Conservation (phyloP, 2,329 filamentous ascomycete species). For the Penicillium sp. region DNA sequence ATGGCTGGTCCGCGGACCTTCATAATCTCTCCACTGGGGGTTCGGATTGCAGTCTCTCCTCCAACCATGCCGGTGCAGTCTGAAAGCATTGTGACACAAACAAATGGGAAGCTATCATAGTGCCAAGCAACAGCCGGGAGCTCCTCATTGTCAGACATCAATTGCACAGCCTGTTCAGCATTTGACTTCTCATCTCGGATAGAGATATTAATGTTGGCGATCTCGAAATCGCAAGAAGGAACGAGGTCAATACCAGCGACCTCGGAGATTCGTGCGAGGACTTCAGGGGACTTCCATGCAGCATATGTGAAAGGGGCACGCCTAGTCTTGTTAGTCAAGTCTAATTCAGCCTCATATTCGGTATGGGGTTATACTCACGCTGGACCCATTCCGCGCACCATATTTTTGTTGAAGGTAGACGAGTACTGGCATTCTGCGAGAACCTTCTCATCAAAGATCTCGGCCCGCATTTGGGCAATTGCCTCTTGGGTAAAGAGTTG, state of each 20-base stretch:
- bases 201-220: slow-evolving; percentile 61
- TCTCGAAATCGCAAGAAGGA: slow-evolving; percentile 59
- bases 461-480: slow-evolving; percentile 61
- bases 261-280: slow-evolving; percentile 54
- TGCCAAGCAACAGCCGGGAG: slow-evolving; percentile 65
- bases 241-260: slow-evolving; percentile 61
- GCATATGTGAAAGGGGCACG: slow-evolving; percentile 68
- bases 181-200: slow-evolving; percentile 51
- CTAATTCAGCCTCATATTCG: neutral
- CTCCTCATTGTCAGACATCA: neutral
- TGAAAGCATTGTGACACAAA: slow-evolving; percentile 71
- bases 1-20: slow-evolving; percentile 62
- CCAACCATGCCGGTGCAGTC: slow-evolving; percentile 67
- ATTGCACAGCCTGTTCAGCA: slow-evolving; percentile 35
- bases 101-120: slow-evolving; percentile 68
- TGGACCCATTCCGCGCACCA: slow-evolving; percentile 56
- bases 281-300: slow-evolving; percentile 61
- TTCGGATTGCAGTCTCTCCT: slow-evolving; percentile 66
- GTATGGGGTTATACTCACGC: slow-evolving; percentile 44
- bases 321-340: slow-evolving; percentile 16
- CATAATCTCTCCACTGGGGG: slow-evolving; percentile 56
- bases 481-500: slow-evolving; percentile 64
- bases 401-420: slow-evolving; percentile 59
- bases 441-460: slow-evolving; percentile 62
- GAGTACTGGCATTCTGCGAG: slow-evolving; percentile 60